Evolutionary conservation across 108 stramenopile species (phyloP), one percentile per base, ranked within the genome.

Genomic region (Chaetoceros muelleri): DNA sequence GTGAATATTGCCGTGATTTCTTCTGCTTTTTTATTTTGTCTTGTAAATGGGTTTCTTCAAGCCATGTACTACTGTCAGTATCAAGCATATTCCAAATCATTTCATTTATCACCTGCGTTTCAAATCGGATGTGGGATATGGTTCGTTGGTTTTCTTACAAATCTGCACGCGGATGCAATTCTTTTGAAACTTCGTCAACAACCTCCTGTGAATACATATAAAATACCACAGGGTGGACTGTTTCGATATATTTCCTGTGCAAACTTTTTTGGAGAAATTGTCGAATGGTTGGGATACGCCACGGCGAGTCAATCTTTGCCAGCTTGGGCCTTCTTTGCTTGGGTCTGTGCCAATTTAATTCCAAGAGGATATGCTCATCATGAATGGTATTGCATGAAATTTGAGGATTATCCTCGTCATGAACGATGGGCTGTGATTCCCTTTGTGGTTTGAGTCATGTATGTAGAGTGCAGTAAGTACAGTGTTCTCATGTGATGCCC

Each of bases 241-340:
- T 93, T 95, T 60, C 63, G 61, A 18, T 74, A 61, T 50, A 63
- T 88, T 17, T 86, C 88, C 19, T 72, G 80, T 10, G 87, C 95
- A 20, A 89, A 95, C 52, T 93, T 74, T 64, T 60, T 78, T 50
- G 94, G 94, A 16, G 94, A 95, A 72, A 66, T 93, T 29, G 16
- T 95, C 19, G 94, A 93, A 72, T 95, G 91, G 94, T 64, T 71
- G 40, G 94, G 94, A 22, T 93, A 68, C 71, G 73, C 70, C 13
- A 65, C 85, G 24, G 85, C 84, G 21, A 72, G 61, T 53, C 34
- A 50, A 53, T 70, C 71, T 1, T 48, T 70, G 26, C 58, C 81
- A 23, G 61, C 60, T 1, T 49, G 62, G 27, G 75, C 79, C 20
- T 93, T 95, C 62, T 58, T 80, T 2, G 23, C 84, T 19, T 94